Conservation (phyloP, 2,329 filamentous ascomycete genomes). For the Sporothrix mexicana region DNA sequence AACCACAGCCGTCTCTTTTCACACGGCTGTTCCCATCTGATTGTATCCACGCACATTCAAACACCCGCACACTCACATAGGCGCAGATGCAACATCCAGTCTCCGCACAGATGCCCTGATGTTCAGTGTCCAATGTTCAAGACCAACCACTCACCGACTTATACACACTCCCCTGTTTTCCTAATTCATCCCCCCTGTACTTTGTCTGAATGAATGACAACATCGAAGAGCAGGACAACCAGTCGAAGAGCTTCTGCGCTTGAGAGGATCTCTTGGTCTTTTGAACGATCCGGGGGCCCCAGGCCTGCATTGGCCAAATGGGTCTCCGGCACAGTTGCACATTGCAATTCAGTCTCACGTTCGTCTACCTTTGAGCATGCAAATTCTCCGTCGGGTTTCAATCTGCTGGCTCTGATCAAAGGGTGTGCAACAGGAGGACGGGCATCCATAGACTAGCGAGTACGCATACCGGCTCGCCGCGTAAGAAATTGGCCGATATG, state of each 20-base stretch:
- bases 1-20: not conserved
- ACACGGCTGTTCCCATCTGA: not conserved
- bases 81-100: constrained; percentile 14
- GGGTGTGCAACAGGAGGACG: constrained; percentile 35
- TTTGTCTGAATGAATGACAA: not conserved
- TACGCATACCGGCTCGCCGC: constrained; percentile 24
- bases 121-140: not conserved
- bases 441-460: constrained; percentile 28
- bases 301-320: constrained; percentile 31
- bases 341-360: constrained; percentile 34
- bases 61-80: constrained; percentile 5
- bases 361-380: constrained; percentile 37
- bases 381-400: constrained; percentile 41
- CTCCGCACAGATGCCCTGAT: not conserved
- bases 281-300: constrained; percentile 34
- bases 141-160: constrained; percentile 9
- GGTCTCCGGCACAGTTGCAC: constrained; percentile 38
- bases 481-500: not conserved
- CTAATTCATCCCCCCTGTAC: not conserved
- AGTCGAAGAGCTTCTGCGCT: constrained; percentile 17
- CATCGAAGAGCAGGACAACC: not conserved
- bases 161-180: constrained; percentile 2
- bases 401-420: constrained; percentile 32
- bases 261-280: constrained; percentile 25
- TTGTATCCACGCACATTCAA: constrained; percentile 11